phyloP scores from a whole-genome alignment of 305 asterid species.

The Euphrasia arctica region DNA sequence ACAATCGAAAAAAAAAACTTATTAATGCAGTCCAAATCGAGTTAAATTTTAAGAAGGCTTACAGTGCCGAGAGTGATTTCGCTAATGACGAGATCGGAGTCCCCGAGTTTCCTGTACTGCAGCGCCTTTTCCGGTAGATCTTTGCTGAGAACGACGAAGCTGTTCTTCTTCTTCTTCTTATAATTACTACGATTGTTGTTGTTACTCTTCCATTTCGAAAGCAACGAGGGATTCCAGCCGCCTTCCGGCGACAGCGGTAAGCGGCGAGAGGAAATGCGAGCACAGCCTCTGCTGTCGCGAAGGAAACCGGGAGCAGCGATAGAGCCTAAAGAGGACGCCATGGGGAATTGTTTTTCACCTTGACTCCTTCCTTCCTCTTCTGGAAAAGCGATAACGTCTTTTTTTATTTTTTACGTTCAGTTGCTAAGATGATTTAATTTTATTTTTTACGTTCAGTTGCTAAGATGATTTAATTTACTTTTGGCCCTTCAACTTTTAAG shows the following conservation, averaged over 20 bases:
- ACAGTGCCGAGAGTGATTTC: constrained; percentile 96
- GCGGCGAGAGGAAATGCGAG: constrained; percentile 2
- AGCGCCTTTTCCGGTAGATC: constrained; percentile 41
- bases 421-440: too few species aligned
- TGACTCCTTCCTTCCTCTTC: neutral
- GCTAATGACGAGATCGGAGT: constrained; percentile 82
- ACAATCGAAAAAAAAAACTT: neutral
- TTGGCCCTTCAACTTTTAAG: too few species aligned
- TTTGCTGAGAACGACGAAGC: constrained; percentile 30
- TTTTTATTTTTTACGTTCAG: too few species aligned
- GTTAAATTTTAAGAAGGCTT: constrained; percentile 18
- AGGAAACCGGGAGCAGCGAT: constrained; percentile 23
- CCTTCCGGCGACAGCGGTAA: too few species aligned
- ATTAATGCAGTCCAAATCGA: neutral
- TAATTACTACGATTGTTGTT: neutral
- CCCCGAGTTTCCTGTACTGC: constrained; percentile 74
- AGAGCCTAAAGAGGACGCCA: constrained; percentile 39
- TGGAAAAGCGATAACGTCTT: neutral
- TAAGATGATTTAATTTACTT: too few species aligned
- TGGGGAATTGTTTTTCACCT: constrained; percentile 12
- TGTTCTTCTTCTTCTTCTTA: neutral
- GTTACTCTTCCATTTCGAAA: constrained; percentile 27
- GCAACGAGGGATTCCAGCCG: constrained; percentile 27
- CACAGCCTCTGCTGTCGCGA: constrained; percentile 21
- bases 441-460: too few species aligned